Percentiles rank a stretch among this genome's conserved stretches.
Evolutionary conservation across 495 filamentous ascomycete species (phyloP).

Genomic region (Baudoinia panamericana): DNA sequence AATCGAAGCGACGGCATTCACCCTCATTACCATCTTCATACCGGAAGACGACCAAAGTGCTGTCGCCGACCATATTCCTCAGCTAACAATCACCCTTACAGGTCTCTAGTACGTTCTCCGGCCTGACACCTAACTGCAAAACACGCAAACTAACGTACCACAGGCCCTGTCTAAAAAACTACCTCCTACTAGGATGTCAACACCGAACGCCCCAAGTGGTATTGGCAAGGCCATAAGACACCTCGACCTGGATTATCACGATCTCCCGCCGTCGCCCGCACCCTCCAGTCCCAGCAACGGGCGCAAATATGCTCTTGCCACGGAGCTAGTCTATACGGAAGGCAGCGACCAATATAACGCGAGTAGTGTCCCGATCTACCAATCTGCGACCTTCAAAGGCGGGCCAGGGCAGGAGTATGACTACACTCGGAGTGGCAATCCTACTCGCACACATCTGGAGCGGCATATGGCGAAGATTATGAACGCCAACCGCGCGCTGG

Average conservation of each 20-base stretch:
- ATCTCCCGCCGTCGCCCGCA: constrained; percentile 85
- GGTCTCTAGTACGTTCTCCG: constrained; percentile 1
- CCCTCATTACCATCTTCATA: no score
- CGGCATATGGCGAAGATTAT: constrained; percentile 97
- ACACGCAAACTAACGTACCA: background rate
- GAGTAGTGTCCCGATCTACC: constrained; percentile 91
- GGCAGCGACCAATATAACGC: constrained; percentile 90
- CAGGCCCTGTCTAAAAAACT: constrained; percentile 16
- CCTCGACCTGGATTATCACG: constrained; percentile 75
- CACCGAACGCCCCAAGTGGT: constrained; percentile 11
- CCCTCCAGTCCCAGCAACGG: constrained; percentile 81
- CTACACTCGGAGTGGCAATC: constrained; percentile 94
- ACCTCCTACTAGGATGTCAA: constrained; percentile 4
- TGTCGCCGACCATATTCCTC: no score
- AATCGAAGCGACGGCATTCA: no score
- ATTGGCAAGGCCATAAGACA: constrained; percentile 54
- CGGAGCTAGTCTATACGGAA: constrained; percentile 92
- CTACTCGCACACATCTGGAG: constrained; percentile 90
- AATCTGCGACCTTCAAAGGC: constrained; percentile 92
- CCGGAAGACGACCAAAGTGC: no score
- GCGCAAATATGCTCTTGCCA: constrained; percentile 79
- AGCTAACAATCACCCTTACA: no score
- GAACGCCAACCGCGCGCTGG: constrained; percentile 79
- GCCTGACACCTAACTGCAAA: background rate
- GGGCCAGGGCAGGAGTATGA: constrained; percentile 86